Base-by-base conservation (phyloP, 441 rosid genomes). In the Gossypium schwendimanii region DNA sequence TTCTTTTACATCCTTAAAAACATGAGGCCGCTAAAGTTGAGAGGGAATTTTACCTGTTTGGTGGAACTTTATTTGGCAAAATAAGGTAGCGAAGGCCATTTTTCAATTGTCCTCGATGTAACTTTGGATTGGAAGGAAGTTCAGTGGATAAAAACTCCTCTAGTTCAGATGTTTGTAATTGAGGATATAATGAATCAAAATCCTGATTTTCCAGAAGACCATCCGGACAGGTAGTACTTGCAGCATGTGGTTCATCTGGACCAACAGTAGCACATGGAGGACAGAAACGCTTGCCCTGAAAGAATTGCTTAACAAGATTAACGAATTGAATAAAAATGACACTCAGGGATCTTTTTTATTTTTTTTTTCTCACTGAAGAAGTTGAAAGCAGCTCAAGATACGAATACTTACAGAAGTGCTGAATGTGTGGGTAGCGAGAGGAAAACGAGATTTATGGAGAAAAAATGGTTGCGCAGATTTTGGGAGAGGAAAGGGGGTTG, bases 231-330 rank as follows among this genome's bases (percentile, higher is more conserved):
- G 97, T 81, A 60, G 91, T 90, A 76, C 92, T 85, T 49, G 97
- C 83, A 15, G 97, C 99, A 85, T 93, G 98, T n/a, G 99, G 98
- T 86, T 93, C 99, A 78, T 91, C 95, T 36, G 99, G 98, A 78
- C 99, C 97, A 77, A 87, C 87, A 26, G 97, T 89, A 53, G 99
- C 97, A 80, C 77, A 61, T 0, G 87, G 84, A 85, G 81, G 75
- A 75, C 76, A 82, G 58, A 78, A 72, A 77, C n/a, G 83, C 77
- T 76, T 89, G 60, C 74, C 80, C 97, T 85, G 86, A 80, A 80
- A 78, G 21, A 79, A 76, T 41, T 31, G 23, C 33, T 39, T 36
- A 45, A 9, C 31, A 53, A 47, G 49, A 64, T 47, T 17, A 75
- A 24, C 23, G 23, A 15, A 69, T 50, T 10, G 28, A 31, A 39